Evolutionary conservation across 805 yeast species (phyloP), one percentile per base, ranked within the genome.

Genomic region (Ogataea thermomethanolica): DNA sequence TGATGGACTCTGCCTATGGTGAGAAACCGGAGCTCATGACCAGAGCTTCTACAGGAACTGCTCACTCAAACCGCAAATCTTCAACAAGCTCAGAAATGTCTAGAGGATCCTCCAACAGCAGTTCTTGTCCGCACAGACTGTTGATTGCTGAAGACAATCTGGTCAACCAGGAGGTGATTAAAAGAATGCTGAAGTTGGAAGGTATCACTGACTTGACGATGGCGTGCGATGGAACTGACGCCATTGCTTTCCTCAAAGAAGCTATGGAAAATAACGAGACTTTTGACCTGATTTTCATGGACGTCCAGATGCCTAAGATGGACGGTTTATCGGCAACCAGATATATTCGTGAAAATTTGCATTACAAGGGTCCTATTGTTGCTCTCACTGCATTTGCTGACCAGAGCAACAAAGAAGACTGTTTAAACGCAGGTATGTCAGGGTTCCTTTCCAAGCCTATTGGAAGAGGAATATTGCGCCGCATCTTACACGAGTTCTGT

Each of bases 371-470:
- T 6, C 97, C 97, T 0, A 89, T 93, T 43, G 93, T 91, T 27
- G 98, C 97, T 0, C 72, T 91, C 39, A 90, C 98, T 0, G 98
- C 97, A 1, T 91, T 84, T 69, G 96, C 97, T 0, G 97, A 91
- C 61, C 88, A 86, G 48, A 81, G 90, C 33, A 91, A 90, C 54
- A 89, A 84, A 28, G 81, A 79, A 50, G 95, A 79, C 45, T 90
- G 98, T 61, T 59, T 85, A 42, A 82, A 78, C 13, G 81, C 84
- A n/a, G 98, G 98, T 3, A 93, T 91, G 98, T 71, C 81, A 48
- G 95, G 93, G 11, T 91, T 91, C 61, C 69, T 91, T 48, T 75
- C 95, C 2, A 91, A 91, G 53, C 99, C 99, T 0, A 79, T 89
- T 15, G 73, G 86, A 59, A 72, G 95, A 57, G 69, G 77, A 9